Evolutionary conservation across 257 asterid species (phyloP), one percentile per base, ranked within the genome.

Genomic region (Nicotiana noctiflora): DNA sequence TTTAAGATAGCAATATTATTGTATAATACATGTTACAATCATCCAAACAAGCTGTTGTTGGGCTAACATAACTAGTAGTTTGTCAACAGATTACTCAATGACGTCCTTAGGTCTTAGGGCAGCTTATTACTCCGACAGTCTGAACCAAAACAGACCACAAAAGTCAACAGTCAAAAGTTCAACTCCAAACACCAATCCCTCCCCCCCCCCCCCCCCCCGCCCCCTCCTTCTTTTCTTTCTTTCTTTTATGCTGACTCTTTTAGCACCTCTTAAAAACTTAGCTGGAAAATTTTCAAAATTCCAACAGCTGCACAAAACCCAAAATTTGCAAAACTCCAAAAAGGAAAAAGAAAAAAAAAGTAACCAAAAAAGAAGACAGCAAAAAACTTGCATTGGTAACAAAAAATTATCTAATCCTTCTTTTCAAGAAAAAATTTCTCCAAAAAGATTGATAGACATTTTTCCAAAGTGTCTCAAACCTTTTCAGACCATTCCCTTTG

Each of bases 381-480:
- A 49, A 75, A 57, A 34, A 44, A 59, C 56, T 56, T 32, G 70
- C 13, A 77, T 57, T 34, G 67, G 55, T 32, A 6, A 34, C 67
- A n/a, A 56, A 57, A 77, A 19, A 44, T 12, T 34, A 44, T 77
- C 34, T 31, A 70, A 37, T 44, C 8, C 77, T 23, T 5, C 21
- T 46, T 19, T 3, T 19, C 49, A 27, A 7, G 19, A 49, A 14
- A 25, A 13, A 4, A 15, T 8, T 17, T 17, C 8, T 56, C 15
- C 29, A 8, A 21, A 64, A 64, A 34, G 53, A 67, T 67, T 77
- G 21, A 60, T 19, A 57, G 15, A n/a, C 25, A 77, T 19, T 19
- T 57, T 57, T 59, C 66, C 66, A 8, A 57, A 34, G 53, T 77
- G 56, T 77, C 32, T 76, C 68, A 34, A 60, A 76, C 66, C 63